Base-by-base conservation (phyloP, 75 land plant species). In the Selaginella moellendorffii region DNA sequence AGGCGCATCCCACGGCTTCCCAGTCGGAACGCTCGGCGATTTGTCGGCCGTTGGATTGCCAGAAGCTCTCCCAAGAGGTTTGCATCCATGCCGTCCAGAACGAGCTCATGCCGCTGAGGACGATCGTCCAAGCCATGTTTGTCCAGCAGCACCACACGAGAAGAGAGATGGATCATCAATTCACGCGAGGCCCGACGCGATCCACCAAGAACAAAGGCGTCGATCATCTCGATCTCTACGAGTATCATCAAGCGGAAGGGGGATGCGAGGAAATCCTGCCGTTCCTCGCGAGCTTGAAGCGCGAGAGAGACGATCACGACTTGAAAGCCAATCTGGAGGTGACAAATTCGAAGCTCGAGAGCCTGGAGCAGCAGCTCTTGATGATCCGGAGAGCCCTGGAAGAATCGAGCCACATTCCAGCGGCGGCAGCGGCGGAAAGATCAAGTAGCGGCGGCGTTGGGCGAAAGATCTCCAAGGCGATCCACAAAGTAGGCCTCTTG, bases 41-140 rank as follows among this genome's bases (percentile, higher is more conserved):
- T n/a, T 56, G 59, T 24, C 5, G 24, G 21, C 8, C 23, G 25
- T 21, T 56, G 24, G 59, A 56, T 56, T 56, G 59, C 59, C 21
- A 25, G 8, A 19, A 19, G 9, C 59, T 56, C 8, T 56, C 59
- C 2, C 59, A 56, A 25, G 59, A 56, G 25, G 24, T 19, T 24
- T 56, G 21, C 59, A 56, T 56, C 24, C 59, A 56, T 19, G 59
- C 59, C 21, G 59, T 56, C 2, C 59, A 56, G 59, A 56, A 25
- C 24, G 59, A 56, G 24, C 59, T 56, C 5, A 25, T 56, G 24
- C 59, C 59, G 24, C 21, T 56, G 59, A 56, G 21, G n/a, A 21
- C 59, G 5, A 25, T 24, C n/a, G n/a, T 56, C 23, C 5, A 21
- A 21, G 21, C n/a, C n/a, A 56, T 56, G 8, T n/a, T 19, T 19